Base-by-base conservation (phyloP, 225 moss, liverwort and hornwort species). In the Marchantia polymorpha region DNA sequence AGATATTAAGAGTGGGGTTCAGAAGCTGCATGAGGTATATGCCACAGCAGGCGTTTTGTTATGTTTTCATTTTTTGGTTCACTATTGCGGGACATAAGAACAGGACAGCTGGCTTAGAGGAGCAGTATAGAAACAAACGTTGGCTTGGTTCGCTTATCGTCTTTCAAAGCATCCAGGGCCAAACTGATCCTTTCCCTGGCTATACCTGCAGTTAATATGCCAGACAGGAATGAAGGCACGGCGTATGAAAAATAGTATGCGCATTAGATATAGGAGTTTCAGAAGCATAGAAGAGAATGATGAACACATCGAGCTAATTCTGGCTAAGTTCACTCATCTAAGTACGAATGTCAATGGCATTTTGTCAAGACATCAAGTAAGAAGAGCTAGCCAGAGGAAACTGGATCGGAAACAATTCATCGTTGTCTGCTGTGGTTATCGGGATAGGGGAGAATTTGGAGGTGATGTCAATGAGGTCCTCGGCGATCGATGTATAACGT, bases 81-180 rank as follows among this genome's bases (percentile, higher is more conserved):
- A 39, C 39, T 39, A 39, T 39, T 39, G 39, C 39, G 5, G 39
- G 8, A 66, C 65, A 66, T 11, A 7, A 11, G 14, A n/a, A 70
- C 7, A 56, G 58, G 10, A 61, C 39, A 25, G 51, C 22, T n/a
- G 27, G 50, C 29, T 51, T 64, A 64, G n/a, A 0, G 39, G 15
- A 77, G 58, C 3, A 23, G 46, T 13, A 8, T 7, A 22, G 47
- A 54, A 58, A 68, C 80, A 60, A 30, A 83, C 83, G 67, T 49
- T 78, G 84, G 84, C 51, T 74, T 78, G 1, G 64, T 81, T 75
- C 84, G 73, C 69, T 48, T 78, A 55, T 84, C 84, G 22, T 78
- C 76, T 66, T 78, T 84, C 67, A 84, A 25, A 10, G 63, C 73
- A 10, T 81, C 74, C 12, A 84, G 66, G 78, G 81, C 78, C 47